Evolutionary conservation across 192 early-diverging fungal species (phyloP).

Genomic region (Chytriomyces confervae): DNA sequence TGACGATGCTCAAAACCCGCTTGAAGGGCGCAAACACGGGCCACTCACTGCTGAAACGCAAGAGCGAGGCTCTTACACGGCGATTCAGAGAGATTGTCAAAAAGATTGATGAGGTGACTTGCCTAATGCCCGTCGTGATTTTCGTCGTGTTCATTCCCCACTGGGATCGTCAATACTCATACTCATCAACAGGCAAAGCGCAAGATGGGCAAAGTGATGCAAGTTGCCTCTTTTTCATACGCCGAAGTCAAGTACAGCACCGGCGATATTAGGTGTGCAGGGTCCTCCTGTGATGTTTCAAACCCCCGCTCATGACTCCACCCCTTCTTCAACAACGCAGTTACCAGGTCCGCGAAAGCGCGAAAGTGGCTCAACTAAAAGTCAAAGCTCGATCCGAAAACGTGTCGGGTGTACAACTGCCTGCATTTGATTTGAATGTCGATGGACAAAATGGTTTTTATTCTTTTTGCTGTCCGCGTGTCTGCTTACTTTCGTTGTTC

Average conservation of each 20-base stretch:
- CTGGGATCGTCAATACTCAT: not conserved
- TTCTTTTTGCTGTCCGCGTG: not conserved
- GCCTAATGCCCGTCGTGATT: slow-evolving; percentile 1
- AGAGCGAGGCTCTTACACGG: slow-evolving; percentile 94
- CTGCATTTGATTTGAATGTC: slow-evolving; percentile 85
- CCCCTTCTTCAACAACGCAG: slow-evolving; percentile 42
- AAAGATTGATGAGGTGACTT: slow-evolving; percentile 93
- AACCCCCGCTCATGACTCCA: not conserved
- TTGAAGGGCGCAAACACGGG: slow-evolving; percentile 98
- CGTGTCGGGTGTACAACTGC: slow-evolving; percentile 95
- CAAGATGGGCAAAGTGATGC: slow-evolving; percentile 99
- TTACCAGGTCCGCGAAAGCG: slow-evolving; percentile 95
- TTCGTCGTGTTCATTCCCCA: slow-evolving; percentile 15
- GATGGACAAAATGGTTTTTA: slow-evolving; percentile 85
- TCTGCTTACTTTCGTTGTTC: not conserved
- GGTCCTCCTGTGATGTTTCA: slow-evolving; percentile 5
- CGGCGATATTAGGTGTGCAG: slow-evolving; percentile 85
- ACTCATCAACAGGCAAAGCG: slow-evolving; percentile 75
- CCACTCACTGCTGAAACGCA: slow-evolving; percentile 96
- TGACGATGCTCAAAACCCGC: slow-evolving; percentile 93
- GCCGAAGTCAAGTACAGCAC: slow-evolving; percentile 97
- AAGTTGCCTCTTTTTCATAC: slow-evolving; percentile 95
- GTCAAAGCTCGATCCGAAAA: slow-evolving; percentile 95
- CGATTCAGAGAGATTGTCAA: slow-evolving; percentile 92
- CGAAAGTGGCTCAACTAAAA: slow-evolving; percentile 88